Evolutionary conservation across 2,329 filamentous ascomycete genomes (phyloP).

Genomic region (Claviceps arundinis): DNA sequence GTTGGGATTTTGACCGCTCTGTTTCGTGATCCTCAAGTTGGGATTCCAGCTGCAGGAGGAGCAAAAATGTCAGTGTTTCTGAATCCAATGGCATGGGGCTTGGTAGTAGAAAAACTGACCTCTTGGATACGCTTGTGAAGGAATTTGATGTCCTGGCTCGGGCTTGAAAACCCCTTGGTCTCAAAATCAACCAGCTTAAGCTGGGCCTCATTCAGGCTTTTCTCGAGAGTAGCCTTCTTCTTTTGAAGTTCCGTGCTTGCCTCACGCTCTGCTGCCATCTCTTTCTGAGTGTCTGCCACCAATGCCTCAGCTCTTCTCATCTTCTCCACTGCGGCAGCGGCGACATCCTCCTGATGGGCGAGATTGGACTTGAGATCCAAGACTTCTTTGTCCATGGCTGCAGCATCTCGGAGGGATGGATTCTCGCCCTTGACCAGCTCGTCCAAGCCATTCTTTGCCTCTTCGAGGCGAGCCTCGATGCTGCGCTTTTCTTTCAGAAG

Average conservation of each 20-base stretch:
- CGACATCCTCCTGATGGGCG: slow-evolving; percentile 87
- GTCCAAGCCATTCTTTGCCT: slow-evolving; percentile 79
- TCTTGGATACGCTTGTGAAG: slow-evolving; percentile 89
- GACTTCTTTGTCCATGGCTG: slow-evolving; percentile 76
- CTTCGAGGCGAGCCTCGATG: slow-evolving; percentile 70
- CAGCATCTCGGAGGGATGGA: slow-evolving; percentile 79
- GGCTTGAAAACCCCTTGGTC: slow-evolving; percentile 91
- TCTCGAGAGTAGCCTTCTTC: slow-evolving; percentile 81
- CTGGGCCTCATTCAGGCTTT: slow-evolving; percentile 80
- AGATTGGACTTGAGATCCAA: slow-evolving; percentile 79
- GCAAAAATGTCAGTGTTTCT: slow-evolving; percentile 11
- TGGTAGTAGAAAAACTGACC: slow-evolving; percentile 40
- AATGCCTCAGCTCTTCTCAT: slow-evolving; percentile 90
- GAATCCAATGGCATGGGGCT: slow-evolving; percentile 9
- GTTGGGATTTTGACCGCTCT: slow-evolving; percentile 66
- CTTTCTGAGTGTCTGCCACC: slow-evolving; percentile 80
- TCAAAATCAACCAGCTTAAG: slow-evolving; percentile 84
- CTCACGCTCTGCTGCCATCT: slow-evolving; percentile 77
- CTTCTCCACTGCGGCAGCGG: slow-evolving; percentile 83
- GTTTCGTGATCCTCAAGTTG: slow-evolving; percentile 75
- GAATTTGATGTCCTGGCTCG: slow-evolving; percentile 90
- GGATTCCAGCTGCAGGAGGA: slow-evolving; percentile 56
- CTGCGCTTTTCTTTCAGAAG: slow-evolving; percentile 81
- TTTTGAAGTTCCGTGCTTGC: slow-evolving; percentile 69
- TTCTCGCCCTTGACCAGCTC: slow-evolving; percentile 76